Conservation (phyloP, 2,329 filamentous ascomycete genomes). For the Camillea tinctor region DNA sequence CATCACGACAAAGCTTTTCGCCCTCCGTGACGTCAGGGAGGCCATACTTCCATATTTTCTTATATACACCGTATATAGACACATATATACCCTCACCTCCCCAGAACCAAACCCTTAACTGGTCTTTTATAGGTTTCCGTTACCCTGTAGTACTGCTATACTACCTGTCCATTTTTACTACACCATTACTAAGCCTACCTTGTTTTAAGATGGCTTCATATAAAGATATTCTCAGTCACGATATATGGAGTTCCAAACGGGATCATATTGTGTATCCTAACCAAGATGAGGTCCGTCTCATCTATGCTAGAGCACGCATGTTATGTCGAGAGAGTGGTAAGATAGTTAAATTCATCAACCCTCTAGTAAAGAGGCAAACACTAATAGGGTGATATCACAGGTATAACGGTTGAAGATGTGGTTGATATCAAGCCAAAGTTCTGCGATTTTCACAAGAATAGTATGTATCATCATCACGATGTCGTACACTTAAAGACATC, state of each 20-base stretch:
- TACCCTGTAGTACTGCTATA: no score
- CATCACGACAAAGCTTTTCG: not conserved
- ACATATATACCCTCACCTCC: no score
- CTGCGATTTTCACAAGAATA: slow-evolving; percentile 24
- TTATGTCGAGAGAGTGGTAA: slow-evolving; percentile 14
- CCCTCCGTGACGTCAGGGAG: not conserved
- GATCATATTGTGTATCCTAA: slow-evolving; percentile 15
- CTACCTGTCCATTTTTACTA: no score
- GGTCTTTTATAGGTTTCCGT: no score
- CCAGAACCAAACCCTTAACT: not conserved
- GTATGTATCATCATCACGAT: slow-evolving; percentile 12
- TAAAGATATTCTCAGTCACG: slow-evolving; percentile 8
- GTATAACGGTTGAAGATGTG: slow-evolving; percentile 23
- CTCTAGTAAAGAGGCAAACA: not conserved
- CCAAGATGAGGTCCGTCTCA: slow-evolving; percentile 7
- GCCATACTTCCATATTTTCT: no score
- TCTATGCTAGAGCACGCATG: slow-evolving; percentile 15
- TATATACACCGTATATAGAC: no score
- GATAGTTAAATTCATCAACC: not conserved
- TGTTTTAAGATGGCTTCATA: slow-evolving; percentile 6
- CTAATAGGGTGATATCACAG: not conserved
- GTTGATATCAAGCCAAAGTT: slow-evolving; percentile 22
- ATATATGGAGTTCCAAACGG: slow-evolving; percentile 7
- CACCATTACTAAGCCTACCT: no score
- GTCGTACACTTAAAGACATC: not conserved